Base-by-base conservation (phyloP, 768 basidiomycete genomes). In the Suillus spraguei region DNA sequence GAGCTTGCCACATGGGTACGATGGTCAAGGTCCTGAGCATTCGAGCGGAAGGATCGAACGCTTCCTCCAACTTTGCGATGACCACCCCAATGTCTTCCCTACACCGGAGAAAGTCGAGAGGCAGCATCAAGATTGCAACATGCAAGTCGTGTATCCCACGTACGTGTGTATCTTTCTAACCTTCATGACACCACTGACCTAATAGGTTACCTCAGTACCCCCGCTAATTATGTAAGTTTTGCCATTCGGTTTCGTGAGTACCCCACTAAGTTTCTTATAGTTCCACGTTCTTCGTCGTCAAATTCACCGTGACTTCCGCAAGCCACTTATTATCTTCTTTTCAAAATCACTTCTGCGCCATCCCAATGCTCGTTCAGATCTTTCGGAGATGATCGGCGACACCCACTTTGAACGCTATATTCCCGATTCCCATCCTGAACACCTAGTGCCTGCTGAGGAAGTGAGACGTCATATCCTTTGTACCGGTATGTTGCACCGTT, bases 111-210 rank as follows among this genome's bases (percentile, higher is more conserved):
- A 97, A 82, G 78, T 96, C 64, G 94, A 95, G 72, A 81, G 97
- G 54, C 95, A 97, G 71, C 95, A 98, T 73, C 97, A 99, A 80
- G 97, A 99, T 75, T 97, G 96, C 79, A 99, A 99, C 75, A 94
- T 99, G 94, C 97, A 99, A 79, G 91, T 99, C 68, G 94, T 97
- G 35, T 99, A 99, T 79, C 93, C 95, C 5, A 95, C 95, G 90
- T 92, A 72, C 76, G 90, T 83, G n/a, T n/a, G 42, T 36, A 39
- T 10, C 46, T 2, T 35, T 62, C 63, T 16, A 35, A 33, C 32
- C 44, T 49, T 32, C 17, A 13, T 14, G 49, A 49, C 42, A 7
- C 0, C 52, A 59, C 60, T 70, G 66, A 67, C 60, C 22, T 47
- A 13, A 47, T 65, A 16, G 64, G 49, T 36, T n/a, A 6, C 54